phyloP scores from a whole-genome alignment of 2,329 filamentous ascomycete genomes.

The Leptosphaerulina australis region DNA sequence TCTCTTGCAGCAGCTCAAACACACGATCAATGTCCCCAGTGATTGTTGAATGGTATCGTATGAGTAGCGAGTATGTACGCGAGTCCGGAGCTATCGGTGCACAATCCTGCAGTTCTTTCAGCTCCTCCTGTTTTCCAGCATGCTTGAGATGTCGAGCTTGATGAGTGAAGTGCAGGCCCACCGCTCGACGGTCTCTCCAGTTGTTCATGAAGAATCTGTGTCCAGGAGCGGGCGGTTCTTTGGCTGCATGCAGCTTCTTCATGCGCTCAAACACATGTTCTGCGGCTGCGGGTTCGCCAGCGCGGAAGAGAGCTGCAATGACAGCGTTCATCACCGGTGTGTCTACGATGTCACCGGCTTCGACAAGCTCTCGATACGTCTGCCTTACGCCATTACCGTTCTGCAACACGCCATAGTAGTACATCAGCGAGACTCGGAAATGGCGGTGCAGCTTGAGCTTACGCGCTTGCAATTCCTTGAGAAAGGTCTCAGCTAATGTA shows the following conservation, averaged over 20 bases:
- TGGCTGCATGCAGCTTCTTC: constrained; percentile 65
- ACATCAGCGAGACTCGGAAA: constrained; percentile 81
- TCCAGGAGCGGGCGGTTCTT: constrained; percentile 33
- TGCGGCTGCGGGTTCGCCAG: constrained; percentile 76
- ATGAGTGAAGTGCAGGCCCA: constrained; percentile 57
- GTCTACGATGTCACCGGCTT: constrained; percentile 85
- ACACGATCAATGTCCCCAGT: constrained; percentile 76
- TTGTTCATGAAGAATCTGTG: constrained; percentile 40
- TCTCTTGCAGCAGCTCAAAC: constrained; percentile 76
- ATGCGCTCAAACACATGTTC: constrained; percentile 83
- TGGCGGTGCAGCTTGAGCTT: constrained; percentile 74
- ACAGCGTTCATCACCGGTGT: constrained; percentile 86
- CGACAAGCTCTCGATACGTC: constrained; percentile 83
- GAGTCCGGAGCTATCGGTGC: constrained; percentile 75
- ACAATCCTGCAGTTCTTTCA: constrained; percentile 68
- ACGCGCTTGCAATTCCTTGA: constrained; percentile 77
- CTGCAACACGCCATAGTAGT: constrained; percentile 76
- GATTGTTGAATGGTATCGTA: constrained; percentile 72
- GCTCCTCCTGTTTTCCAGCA: constrained; percentile 55
- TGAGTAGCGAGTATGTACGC: constrained; percentile 78
- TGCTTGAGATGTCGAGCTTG: constrained; percentile 52
- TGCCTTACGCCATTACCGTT: constrained; percentile 76
- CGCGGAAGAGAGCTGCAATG: constrained; percentile 76
- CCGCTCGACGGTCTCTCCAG: constrained; percentile 51
- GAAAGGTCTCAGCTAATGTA: constrained; percentile 79